phyloP scores from a whole-genome alignment of 495 filamentous ascomycete species.

The Penicillium ucsense region DNA sequence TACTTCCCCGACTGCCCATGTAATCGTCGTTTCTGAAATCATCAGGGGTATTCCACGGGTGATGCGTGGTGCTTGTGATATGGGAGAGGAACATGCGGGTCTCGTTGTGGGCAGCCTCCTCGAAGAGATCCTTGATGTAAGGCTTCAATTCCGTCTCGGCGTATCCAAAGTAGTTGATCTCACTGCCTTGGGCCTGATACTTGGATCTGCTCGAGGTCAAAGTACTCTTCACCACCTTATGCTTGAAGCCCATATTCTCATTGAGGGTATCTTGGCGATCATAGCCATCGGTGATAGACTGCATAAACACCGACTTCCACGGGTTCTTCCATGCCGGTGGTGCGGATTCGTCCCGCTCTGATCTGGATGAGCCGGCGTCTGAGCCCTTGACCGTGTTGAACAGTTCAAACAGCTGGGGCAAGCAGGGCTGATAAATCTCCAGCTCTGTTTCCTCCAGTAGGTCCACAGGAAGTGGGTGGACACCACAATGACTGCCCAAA shows the following conservation, averaged over 20 bases:
- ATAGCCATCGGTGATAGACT: constrained; percentile 37
- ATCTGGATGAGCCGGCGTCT: not conserved
- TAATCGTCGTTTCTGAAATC: constrained; percentile 24
- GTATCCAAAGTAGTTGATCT: constrained; percentile 39
- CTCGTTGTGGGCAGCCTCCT: constrained; percentile 28
- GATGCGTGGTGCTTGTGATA: constrained; percentile 37
- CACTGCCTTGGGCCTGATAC: constrained; percentile 20
- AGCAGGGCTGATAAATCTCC: constrained; percentile 38
- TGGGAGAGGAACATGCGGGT: constrained; percentile 39
- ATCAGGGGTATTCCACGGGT: constrained; percentile 31
- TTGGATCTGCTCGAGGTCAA: constrained; percentile 18
- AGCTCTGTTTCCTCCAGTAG: constrained; percentile 31
- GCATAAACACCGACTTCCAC: constrained; percentile 39
- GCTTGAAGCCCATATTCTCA: constrained; percentile 30
- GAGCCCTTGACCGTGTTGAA: constrained; percentile 26
- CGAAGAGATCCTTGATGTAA: constrained; percentile 33
- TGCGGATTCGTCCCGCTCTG: not conserved
- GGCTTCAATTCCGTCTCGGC: constrained; percentile 34
- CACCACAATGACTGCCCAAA: constrained; percentile 36
- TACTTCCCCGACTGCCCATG: constrained; percentile 19
- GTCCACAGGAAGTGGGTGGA: constrained; percentile 35
- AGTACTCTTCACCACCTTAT: constrained; percentile 24
- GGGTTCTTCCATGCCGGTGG: constrained; percentile 11
- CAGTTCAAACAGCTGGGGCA: constrained; percentile 34
- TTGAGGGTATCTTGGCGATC: constrained; percentile 31